Evolutionary conservation across 495 filamentous ascomycete genomes (phyloP).

Genomic region (Penicillium egyptiacum): DNA sequence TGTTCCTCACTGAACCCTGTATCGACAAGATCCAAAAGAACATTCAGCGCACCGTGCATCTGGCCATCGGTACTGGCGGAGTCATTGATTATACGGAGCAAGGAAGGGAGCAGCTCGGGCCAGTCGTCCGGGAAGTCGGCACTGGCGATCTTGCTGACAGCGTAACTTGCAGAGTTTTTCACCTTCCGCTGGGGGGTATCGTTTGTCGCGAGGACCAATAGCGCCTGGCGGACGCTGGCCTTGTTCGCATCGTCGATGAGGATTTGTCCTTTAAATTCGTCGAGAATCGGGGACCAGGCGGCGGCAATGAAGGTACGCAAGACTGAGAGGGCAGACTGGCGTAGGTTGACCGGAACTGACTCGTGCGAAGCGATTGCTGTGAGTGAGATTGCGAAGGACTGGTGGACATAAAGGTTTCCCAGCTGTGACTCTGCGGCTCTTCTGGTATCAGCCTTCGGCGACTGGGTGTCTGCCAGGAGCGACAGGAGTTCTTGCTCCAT

Average conservation of each 20-base stretch:
- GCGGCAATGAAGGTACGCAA: constrained; percentile 78
- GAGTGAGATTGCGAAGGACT: constrained; percentile 74
- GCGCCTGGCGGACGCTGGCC: constrained; percentile 61
- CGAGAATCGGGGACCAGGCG: constrained; percentile 70
- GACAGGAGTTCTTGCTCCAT: constrained; percentile 87
- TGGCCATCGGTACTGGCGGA: constrained; percentile 68
- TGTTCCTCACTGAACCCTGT: constrained; percentile 90
- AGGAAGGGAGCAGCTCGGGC: constrained; percentile 77
- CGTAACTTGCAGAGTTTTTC: constrained; percentile 79
- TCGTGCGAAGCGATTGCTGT: constrained; percentile 74
- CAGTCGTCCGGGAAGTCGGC: constrained; percentile 93
- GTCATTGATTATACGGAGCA: constrained; percentile 71
- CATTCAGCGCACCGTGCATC: constrained; percentile 83
- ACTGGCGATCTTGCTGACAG: constrained; percentile 93
- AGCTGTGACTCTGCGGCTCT: constrained; percentile 80
- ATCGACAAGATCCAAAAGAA: constrained; percentile 87
- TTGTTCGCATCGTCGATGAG: constrained; percentile 66
- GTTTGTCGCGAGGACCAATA: constrained; percentile 76
- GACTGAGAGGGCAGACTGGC: constrained; percentile 78
- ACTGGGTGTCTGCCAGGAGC: constrained; percentile 78
- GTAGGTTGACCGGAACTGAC: constrained; percentile 65
- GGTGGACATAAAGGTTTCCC: constrained; percentile 60
- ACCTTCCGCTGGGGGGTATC: constrained; percentile 76
- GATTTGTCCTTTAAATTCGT: constrained; percentile 66
- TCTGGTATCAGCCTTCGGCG: constrained; percentile 63